These are phyloP conservation scores for Rosellinia necatrix DNA, from an alignment of 2,329 filamentous ascomycete species.

Conservation along the genomic window DNA sequence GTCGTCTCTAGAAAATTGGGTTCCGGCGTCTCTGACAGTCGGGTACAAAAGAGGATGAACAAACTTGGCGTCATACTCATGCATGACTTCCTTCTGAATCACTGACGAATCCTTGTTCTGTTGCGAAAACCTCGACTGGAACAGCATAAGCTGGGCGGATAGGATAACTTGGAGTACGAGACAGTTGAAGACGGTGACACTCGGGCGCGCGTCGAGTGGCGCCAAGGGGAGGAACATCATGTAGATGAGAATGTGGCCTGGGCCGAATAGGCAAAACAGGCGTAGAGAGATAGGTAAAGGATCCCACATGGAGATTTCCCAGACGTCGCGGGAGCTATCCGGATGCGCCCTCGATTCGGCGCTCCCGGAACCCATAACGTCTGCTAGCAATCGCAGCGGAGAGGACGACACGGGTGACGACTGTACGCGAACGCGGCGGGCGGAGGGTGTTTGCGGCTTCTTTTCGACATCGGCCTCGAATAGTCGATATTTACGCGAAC, in stretches of 20 bases:
- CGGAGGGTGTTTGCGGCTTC: conserved; percentile 78
- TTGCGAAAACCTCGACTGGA: conserved; percentile 77
- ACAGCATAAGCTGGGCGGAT: conserved; percentile 74
- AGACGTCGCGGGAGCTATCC: conserved; percentile 82
- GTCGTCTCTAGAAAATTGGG: conserved; percentile 68
- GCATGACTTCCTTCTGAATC: conserved; percentile 88
- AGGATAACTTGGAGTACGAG: conserved; percentile 76
- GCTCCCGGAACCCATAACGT: conserved; percentile 67
- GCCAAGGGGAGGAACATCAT: conserved; percentile 82
- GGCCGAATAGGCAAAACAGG: conserved; percentile 89
- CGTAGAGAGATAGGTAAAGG: conserved; percentile 82
- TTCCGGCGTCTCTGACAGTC: conserved; percentile 75
- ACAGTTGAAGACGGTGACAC: conserved; percentile 82
- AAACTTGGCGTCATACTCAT: conserved; percentile 95
- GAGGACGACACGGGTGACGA: conserved; percentile 79
- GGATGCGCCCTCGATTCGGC: conserved; percentile 86
- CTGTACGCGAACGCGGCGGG: conserved; percentile 84
- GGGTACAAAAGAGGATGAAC: conserved; percentile 89
- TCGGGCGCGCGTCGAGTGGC: conserved; percentile 77
- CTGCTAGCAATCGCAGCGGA: conserved; percentile 75
- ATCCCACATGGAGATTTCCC: conserved; percentile 94
- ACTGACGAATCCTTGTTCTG: conserved; percentile 84
- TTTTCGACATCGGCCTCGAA: conserved; percentile 86
- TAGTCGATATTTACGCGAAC: conserved; percentile 84
- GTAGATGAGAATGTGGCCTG: conserved; percentile 90